Base-by-base conservation (phyloP, 2,329 filamentous ascomycete genomes). In the Penicillium palitans region DNA sequence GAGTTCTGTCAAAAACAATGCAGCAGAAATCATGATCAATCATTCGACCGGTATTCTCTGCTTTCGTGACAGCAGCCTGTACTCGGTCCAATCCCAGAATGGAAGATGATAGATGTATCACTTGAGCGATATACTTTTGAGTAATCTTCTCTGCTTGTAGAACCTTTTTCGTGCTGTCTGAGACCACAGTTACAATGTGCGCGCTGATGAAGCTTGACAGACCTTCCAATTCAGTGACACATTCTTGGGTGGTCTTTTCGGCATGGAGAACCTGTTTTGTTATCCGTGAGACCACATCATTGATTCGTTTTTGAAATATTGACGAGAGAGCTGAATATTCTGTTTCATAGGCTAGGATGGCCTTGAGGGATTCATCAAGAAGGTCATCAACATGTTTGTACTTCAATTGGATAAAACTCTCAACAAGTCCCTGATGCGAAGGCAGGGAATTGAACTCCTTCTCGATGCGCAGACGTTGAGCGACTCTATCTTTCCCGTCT, bases 11-110 rank as follows among this genome's bases (percentile, higher is more conserved):
- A 9, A 59, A 59, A 9, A 29, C 57, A 37, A 27, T 35, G 19
- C 27, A 21, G 33, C 57, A 59, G 31, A 56, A 59, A 3, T 51
- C 52, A 55, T 56, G 52, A 4, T 59, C 57, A 12, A 56, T 41
- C 12, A 33, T 33, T 15, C 13, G 24, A 41, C 6, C 13, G 9
- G n/a, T 25, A 12, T 25, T 17, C 35, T 50, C 24, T 39, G 39
- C 33, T 21, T 56, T n/a, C 4, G 13, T 25, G 37, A 58, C 40
- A 25, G 45, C 46, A 46, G 31, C 24, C n/a, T 46, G 21, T 12
- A 56, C 10, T 25, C n/a, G 37, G 6, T 25, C 27, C 10, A 58
- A 44, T 31, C 54, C 29, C 1, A 47, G 13, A 19, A 48, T 54
- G 15, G 47, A 52, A 39, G 31, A 46, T 9, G 56, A 55, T 12